Base-by-base conservation (phyloP, 352 stramenopile genomes). In the Aphanomyces euteiches region DNA sequence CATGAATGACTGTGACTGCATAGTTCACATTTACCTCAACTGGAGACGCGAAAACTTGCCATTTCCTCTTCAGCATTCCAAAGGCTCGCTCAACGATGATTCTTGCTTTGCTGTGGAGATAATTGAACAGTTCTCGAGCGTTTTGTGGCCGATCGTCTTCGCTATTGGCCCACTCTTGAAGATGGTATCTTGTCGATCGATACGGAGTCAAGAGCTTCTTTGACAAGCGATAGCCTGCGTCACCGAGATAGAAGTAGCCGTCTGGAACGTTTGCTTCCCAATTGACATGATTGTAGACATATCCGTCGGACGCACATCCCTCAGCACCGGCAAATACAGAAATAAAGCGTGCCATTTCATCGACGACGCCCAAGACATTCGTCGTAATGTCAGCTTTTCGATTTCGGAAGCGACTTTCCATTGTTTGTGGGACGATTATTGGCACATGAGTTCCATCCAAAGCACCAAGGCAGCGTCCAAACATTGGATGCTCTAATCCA, bases 371-470 rank as follows among this genome's bases (percentile, higher is more conserved):
- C 45, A 53, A 53, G 13, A 53, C 45, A 2, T 53, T 15, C 45
- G 45, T 53, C 45, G 2, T n/a, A n/a, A 19, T 53, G 13, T 53
- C 13, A 1, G 13, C 45, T 19, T 53, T 53, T 15, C 45, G 45
- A 53, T 53, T 53, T 53, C n/a, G 45, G 45, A 53, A 53, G 13
- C 45, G 45, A 53, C n/a, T 19, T 53, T 53, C 13, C 45, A 53
- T 53, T 19, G 13, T 19, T 2, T 15, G 13, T n/a, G 45, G n/a
- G 13, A 53, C 45, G 13, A 53, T 19, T n/a, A 53, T 53, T 15
- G 45, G n/a, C 13, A 53, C n/a, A 2, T 53, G 45, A 19, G 45
- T 53, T n/a, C 45, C 45, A 53, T 53, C 45, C 45, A 53, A 53
- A 53, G 45, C 45, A 53, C 45, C 45, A 53, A 53, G 45, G n/a